Evolutionary conservation across 2,329 filamentous ascomycete genomes (phyloP), one percentile per base, ranked within the genome.

Genomic region (Ophiostoma piceae): DNA sequence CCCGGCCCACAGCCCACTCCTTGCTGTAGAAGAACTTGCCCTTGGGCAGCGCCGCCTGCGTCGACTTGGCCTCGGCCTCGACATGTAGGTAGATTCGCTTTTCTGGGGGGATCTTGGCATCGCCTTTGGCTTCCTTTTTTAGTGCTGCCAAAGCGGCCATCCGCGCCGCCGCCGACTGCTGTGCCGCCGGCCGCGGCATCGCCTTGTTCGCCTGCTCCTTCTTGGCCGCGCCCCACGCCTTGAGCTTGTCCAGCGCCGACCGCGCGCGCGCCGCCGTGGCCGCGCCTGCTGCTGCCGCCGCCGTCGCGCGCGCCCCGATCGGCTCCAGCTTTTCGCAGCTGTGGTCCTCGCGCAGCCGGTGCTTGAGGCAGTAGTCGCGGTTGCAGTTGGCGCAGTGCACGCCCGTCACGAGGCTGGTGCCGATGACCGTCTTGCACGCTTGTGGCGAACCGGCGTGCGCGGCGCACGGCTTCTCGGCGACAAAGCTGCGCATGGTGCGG

Each of bases 51-150:
- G 96, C 96, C 7, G 91, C 88, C 68, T 88, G 91, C 1, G 93
- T 90, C 0, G 92, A 96, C 75, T 92, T 91, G 11, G 92, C 91
- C 76, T 94, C 92, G 0, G 94, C 95, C 77, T 98, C 94, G 22
- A 97, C 92, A 77, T 91, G 89, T 0, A 99, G 77, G 77, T 98
- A 98, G 1, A 99, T 81, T n/a, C 95, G 83, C 81, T 96, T 96
- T 73, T 97, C 92, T 0, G 83, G 79, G 0, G 92, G 84, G 0
- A 97, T 79, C 75, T 92, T 94, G 11, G 88, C 88, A 73, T 98
- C 94, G 0, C 96, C 96, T 80, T 97, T 97, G 2, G 95, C 94
- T 0, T 86, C 88, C 77, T 90, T 90, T 81, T 97, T 97, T 60
- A 99, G 82, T 11, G 85, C 87, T 73, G 92, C 92, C 7, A 94